phyloP scores from a whole-genome alignment of 2,329 filamentous ascomycete genomes.

The Escovopsis sp. region DNA sequence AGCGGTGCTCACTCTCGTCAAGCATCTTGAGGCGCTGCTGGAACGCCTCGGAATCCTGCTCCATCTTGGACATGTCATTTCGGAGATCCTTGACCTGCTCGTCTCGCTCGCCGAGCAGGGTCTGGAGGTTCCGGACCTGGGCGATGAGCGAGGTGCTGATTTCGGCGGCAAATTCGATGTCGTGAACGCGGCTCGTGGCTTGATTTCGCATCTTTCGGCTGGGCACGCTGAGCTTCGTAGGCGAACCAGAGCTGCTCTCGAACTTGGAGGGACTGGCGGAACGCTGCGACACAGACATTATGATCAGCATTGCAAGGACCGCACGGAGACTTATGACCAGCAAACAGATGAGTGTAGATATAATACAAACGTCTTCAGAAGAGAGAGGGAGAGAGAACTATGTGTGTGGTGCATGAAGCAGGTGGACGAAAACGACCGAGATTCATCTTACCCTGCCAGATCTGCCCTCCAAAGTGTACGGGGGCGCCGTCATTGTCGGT shows the following conservation, averaged over 20 bases:
- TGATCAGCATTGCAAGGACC: neutral
- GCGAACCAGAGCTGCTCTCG: constrained; percentile 69
- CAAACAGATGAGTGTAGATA: neutral
- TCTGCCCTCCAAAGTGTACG: constrained; percentile 36
- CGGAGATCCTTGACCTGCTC: constrained; percentile 65
- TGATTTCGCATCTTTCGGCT: constrained; percentile 85
- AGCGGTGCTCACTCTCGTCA: constrained; percentile 87
- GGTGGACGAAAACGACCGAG: no score
- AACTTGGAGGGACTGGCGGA: constrained; percentile 64
- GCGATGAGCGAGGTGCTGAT: constrained; percentile 88
- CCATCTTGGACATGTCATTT: constrained; percentile 61
- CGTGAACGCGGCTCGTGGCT: constrained; percentile 72
- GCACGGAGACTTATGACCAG: neutral
- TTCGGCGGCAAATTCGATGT: constrained; percentile 96
- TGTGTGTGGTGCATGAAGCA: no score
- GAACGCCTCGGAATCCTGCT: constrained; percentile 67
- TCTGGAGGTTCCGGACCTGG: constrained; percentile 85
- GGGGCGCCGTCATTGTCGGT: constrained; percentile 27
- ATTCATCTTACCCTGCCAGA: constrained; percentile 32
- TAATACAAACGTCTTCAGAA: no score
- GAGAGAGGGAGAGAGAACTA: no score
- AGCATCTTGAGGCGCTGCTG: constrained; percentile 66
- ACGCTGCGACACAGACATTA: constrained; percentile 28
- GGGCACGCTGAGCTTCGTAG: constrained; percentile 75
- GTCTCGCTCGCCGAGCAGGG: constrained; percentile 72